Base-by-base conservation (phyloP, 768 basidiomycete species). In the Pleurotus tuber-regium region DNA sequence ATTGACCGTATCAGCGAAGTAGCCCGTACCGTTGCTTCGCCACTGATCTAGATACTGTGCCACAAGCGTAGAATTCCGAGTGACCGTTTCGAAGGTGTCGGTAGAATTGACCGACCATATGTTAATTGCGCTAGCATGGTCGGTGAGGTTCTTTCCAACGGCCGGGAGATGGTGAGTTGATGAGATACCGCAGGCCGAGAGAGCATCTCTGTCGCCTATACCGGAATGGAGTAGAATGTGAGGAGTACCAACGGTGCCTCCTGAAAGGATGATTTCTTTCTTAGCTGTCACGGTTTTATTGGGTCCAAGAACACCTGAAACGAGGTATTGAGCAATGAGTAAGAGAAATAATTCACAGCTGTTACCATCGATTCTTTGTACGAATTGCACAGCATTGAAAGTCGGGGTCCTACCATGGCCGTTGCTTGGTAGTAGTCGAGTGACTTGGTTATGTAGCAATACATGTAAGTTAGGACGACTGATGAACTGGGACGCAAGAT, bases 231-330 rank as follows among this genome's bases (percentile, higher is more conserved):
- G 38, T 10, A 71, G 59, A 21, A 71, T 59, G 24, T 58, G 58
- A 8, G 70, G 67, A 7, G 68, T 66, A 3, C 60, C 62, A 21
- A 69, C 52, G 5, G 62, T 47, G 1, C 71, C 71, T 8, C 67
- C 68, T 2, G 71, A 67, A 7, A 72, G 55, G 24, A 73, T 68
- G 35, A 73, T 60, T 55, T 72, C 71, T 23, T 66, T 66, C 9
- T 26, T 51, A 3, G 69, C 70, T 3, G 43, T 60, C 4, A 70
- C 10, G 3, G 43, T 43, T 52, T 33, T 26, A 16, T n/a, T 16
- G 6, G n/a, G n/a, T 6, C 11, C 16, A 26, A 26, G 23, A 4
- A 29, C 7, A 5, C 43, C 43, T 44, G 35, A 36, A 36, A n/a
- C 11, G 14, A 36, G 19, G 35, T 36, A 10, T 2, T 33, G 31